phyloP scores from a whole-genome alignment of 2,329 filamentous ascomycete species.

The Verticillium klebahnii region DNA sequence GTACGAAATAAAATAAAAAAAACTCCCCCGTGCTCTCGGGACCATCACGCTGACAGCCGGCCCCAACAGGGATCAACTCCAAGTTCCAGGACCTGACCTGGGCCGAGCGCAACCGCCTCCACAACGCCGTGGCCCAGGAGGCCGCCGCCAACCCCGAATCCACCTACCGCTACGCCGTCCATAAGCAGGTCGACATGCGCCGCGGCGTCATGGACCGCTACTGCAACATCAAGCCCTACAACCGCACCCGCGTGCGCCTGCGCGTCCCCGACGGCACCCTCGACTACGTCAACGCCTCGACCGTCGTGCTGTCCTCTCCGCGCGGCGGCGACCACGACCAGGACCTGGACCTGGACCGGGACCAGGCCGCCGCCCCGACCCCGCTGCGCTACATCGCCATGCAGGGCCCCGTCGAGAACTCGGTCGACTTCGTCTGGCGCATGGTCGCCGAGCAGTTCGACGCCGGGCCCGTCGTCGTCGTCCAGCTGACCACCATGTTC shows the following conservation, averaged over 20 bases:
- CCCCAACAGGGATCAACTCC: conserved; percentile 19
- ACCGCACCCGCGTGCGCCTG: conserved; percentile 77
- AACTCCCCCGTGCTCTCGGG: not conserved
- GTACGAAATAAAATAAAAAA: conserved; percentile 22
- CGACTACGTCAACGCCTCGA: conserved; percentile 81
- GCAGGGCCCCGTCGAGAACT: conserved; percentile 78
- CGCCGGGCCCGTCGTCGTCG: conserved; percentile 68
- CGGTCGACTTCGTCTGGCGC: conserved; percentile 83
- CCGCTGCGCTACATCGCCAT: conserved; percentile 78
- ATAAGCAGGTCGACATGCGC: conserved; percentile 27
- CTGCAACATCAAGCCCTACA: conserved; percentile 83
- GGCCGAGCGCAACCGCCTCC: conserved; percentile 45
- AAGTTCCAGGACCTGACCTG: conserved; percentile 51
- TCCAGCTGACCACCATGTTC: conserved; percentile 90
- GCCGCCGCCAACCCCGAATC: conserved; percentile 18
- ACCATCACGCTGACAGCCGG: conserved; percentile 32
- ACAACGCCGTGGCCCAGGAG: conserved; percentile 33
- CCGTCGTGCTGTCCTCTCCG: conserved; percentile 52
- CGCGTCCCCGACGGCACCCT: conserved; percentile 67
- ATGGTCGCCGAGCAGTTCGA: conserved; percentile 81
- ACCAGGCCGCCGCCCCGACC: conserved; percentile 20
- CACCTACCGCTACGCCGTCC: conserved; percentile 14
- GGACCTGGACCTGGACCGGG: conserved; percentile 9
- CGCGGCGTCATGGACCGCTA: conserved; percentile 68
- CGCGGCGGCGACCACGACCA: conserved; percentile 13